These are phyloP conservation scores for Chrysopogon serrulatus DNA, from an alignment of 176 grass and related monocot species.

Conservation along the genomic window DNA sequence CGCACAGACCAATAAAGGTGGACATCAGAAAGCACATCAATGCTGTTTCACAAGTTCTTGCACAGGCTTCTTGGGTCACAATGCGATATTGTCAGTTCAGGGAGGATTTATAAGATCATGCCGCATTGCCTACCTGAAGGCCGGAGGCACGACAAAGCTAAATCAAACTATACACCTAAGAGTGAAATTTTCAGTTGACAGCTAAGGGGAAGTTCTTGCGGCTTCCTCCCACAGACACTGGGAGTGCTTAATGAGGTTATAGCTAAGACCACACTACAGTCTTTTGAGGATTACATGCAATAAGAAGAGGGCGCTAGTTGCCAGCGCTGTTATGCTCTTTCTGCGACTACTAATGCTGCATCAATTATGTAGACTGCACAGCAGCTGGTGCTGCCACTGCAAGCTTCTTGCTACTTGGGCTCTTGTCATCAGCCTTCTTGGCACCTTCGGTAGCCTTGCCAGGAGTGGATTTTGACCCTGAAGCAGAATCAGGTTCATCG, in stretches of 20 bases:
- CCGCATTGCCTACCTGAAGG: conserved; percentile 24
- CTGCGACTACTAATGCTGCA: conserved; percentile 30
- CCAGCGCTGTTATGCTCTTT: conserved; percentile 39
- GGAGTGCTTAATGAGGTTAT: conserved; percentile 52
- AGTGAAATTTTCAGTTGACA: conserved; percentile 52
- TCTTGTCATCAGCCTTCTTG: conserved; percentile 45
- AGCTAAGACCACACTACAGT: conserved; percentile 57
- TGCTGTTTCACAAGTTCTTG: conserved; percentile 23
- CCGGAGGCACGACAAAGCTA: conserved; percentile 26
- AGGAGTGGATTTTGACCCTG: conserved; percentile 41
- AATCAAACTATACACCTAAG: conserved; percentile 70
- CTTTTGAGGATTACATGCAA: conserved; percentile 41
- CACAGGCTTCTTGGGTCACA: conserved; percentile 37
- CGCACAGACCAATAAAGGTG: conserved; percentile 24
- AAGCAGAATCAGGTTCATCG: conserved; percentile 44
- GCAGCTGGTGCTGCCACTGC: conserved; percentile 42
- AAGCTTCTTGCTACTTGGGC: conserved; percentile 51
- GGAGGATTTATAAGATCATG: conserved; percentile 48
- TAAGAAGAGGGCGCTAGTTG: conserved; percentile 37
- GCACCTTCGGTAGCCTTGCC: conserved; percentile 35
- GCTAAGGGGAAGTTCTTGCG: conserved; percentile 26
- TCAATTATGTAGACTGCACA: conserved; percentile 51
- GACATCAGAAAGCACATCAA: conserved; percentile 35
- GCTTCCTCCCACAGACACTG: conserved; percentile 41
- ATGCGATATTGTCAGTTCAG: conserved; percentile 37